Evolutionary conservation across 768 basidiomycete species (phyloP), one percentile per base, ranked within the genome.

Genomic region (Tylopilus felleus): DNA sequence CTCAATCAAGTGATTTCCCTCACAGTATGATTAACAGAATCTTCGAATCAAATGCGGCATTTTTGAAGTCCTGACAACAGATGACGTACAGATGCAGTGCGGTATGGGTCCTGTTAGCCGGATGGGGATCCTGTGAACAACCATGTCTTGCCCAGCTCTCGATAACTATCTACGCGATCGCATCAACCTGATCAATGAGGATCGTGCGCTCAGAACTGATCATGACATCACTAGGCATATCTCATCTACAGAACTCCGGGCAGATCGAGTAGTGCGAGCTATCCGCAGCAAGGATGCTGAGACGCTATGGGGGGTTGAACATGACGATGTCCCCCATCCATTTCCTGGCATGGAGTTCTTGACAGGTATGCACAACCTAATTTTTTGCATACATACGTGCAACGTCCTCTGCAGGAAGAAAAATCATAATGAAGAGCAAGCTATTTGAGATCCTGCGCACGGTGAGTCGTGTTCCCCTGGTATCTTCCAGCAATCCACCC

Each of bases 121-220:
- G 10, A 23, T 33, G 7, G 10, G 35, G 28, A 36, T 5, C 31
- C 44, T 47, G 28, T 19, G 22, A 47, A 40, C 40, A 47, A 33
- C 43, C 31, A 62, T 59, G 57, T 53, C 60, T 21, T 42, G 19
- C 36, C 19, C 42, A 29, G 31, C 39, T 27, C 36, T 60, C 16
- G 21, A 36, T 8, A 45, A 44, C 23, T 63, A 68, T 39, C 45
- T 57, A 10, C 59, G 43, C 19, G 46, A 42, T 31, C 65, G 72
- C 28, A 47, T 19, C 16, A 48, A 63, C 21, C 63, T 76, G 21
- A 74, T 76, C 51, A 33, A 58, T n/a, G 57, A 65, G 44, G 84
- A 85, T 61, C 75, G 77, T 31, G 70, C 77, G 7, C 62, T 80
- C n/a, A 78, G 83, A 47, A 68, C 73, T 31, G 84, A 85, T 53